Evolutionary conservation across 2,329 filamentous ascomycete species (phyloP).

Genomic region (Colletotrichum siamense): DNA sequence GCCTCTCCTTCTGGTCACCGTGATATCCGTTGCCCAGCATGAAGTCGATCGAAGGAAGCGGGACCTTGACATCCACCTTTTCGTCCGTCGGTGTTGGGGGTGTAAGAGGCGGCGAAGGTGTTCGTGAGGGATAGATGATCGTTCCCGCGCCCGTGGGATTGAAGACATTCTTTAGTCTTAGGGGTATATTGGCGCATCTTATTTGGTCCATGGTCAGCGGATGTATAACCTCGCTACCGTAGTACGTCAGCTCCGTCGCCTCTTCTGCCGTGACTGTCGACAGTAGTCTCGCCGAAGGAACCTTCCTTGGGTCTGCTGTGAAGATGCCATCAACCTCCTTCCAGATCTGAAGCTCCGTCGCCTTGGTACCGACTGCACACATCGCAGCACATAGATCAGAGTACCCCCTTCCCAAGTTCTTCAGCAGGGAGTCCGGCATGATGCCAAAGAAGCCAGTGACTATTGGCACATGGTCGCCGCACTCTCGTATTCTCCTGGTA

Average conservation of each 20-base stretch:
- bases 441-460: constrained; percentile 96
- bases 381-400: constrained; percentile 95
- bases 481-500: constrained; percentile 67
- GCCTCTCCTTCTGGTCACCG: constrained; percentile 33
- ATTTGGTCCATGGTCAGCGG: constrained; percentile 98
- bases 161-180: constrained; percentile 91
- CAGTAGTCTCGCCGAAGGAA: constrained; percentile 86
- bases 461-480: constrained; percentile 73
- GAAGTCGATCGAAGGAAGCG: neutral
- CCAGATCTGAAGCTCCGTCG: constrained; percentile 94
- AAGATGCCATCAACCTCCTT: constrained; percentile 98
- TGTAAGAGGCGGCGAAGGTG: constrained; percentile 61
- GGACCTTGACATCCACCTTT: constrained; percentile 51
- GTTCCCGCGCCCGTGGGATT: constrained; percentile 81
- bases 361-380: constrained; percentile 83
- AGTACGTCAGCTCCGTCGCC: constrained; percentile 93
- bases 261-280: constrained; percentile 90
- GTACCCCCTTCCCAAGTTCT: constrained; percentile 89
- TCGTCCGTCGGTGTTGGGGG: constrained; percentile 52
- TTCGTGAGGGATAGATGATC: constrained; percentile 78
- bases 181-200: constrained; percentile 81
- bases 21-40: constrained; percentile 10
- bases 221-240: constrained; percentile 95
- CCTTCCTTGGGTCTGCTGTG: constrained; percentile 82
- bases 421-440: constrained; percentile 87